These are phyloP conservation scores for Leishmania braziliensis DNA, from an alignment of 208 protist genomes.

Conservation along the genomic window DNA sequence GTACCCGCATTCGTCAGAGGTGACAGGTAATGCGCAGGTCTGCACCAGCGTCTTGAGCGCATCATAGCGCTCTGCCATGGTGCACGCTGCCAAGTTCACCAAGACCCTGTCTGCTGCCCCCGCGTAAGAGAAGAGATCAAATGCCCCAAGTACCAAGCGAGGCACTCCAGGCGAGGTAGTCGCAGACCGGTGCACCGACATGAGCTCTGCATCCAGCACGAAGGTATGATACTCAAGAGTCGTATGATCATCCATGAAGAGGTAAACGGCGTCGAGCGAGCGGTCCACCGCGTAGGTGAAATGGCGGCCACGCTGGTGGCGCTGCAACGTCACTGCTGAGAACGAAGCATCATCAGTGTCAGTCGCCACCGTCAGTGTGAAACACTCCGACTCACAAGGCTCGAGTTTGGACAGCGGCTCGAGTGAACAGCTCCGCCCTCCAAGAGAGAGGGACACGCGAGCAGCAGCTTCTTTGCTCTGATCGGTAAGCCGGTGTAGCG, in stretches of 20 bases:
- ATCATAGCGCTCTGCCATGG: constrained; percentile 50
- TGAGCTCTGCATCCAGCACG: constrained; percentile 71
- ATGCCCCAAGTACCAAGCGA: constrained; percentile 47
- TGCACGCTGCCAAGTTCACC: constrained; percentile 11
- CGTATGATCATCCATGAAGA: constrained; percentile 44
- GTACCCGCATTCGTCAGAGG: background rate
- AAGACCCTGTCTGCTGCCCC: constrained; percentile 10
- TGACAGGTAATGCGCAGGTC: constrained; percentile 15
- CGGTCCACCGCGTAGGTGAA: constrained; percentile 63
- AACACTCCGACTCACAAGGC: constrained; percentile 2
- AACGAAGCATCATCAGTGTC: background rate
- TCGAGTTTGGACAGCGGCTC: background rate
- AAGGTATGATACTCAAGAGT: constrained; percentile 24
- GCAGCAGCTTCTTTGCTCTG: background rate
- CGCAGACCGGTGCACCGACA: constrained; percentile 28
- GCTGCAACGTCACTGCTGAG: constrained; percentile 3
- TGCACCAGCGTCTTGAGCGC: constrained; percentile 34
- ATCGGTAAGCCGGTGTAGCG: background rate
- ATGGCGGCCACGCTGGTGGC: constrained; percentile 17
- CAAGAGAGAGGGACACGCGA: background rate
- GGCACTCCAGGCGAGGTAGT: background rate
- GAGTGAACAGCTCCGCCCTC: background rate
- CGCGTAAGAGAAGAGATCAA: constrained; percentile 53
- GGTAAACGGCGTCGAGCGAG: constrained; percentile 54
- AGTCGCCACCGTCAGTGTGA: constrained; percentile 1